These are phyloP conservation scores for Castanospermum australe DNA, from an alignment of 306 rosid genomes.

Conservation along the genomic window DNA sequence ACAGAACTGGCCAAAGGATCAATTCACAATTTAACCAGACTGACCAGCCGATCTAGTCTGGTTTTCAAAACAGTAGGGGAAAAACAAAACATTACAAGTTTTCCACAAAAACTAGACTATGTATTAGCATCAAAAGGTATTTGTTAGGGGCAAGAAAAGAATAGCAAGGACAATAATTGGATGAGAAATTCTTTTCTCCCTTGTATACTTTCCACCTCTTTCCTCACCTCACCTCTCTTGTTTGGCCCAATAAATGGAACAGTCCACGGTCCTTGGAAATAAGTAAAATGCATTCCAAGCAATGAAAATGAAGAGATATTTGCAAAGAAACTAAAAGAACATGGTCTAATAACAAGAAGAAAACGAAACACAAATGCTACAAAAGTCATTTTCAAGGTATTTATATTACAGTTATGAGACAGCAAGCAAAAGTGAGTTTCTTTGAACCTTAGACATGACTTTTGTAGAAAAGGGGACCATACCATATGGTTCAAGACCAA, in stretches of 20 bases:
- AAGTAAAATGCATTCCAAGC: conserved; percentile 11
- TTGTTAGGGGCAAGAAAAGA: background rate
- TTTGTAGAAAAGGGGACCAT: background rate
- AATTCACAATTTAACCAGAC: too few species aligned
- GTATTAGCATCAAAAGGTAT: background rate
- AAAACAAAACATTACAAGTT: background rate
- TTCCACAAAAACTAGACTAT: conserved; percentile 7
- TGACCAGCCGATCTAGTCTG: too few species aligned
- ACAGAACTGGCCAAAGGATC: too few species aligned
- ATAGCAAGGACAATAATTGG: background rate
- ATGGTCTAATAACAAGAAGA: conserved; percentile 2
- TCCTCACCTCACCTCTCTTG: background rate
- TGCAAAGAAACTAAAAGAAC: background rate
- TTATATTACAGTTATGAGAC: background rate
- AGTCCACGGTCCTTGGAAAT: background rate
- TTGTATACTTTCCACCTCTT: background rate
- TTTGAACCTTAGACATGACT: conserved; percentile 10
- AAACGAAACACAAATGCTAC: background rate
- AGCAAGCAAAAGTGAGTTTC: background rate
- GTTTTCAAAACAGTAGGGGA: too few species aligned
- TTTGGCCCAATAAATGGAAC: background rate
- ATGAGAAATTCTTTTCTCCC: conserved; percentile 14
- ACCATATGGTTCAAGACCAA: background rate
- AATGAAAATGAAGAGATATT: background rate
- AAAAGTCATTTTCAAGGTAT: conserved; percentile 1